These are phyloP conservation scores for Olyra latifolia DNA, from an alignment of 176 grass and related monocot genomes.

Conservation along the genomic window DNA sequence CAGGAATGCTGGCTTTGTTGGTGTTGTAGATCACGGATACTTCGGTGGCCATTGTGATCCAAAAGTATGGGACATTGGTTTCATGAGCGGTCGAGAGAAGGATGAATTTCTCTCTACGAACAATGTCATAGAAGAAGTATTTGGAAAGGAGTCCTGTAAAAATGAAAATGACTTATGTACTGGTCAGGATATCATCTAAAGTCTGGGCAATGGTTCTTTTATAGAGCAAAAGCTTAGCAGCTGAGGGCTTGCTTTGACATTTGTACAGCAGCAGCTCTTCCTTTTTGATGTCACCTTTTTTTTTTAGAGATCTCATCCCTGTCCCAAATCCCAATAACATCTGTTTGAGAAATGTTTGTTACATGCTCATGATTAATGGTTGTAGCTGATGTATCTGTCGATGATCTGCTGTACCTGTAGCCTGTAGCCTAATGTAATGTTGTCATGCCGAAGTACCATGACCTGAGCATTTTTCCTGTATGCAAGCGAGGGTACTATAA, in stretches of 20 bases:
- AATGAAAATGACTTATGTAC: slow-evolving; percentile 24
- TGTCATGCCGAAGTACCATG: slow-evolving; percentile 14
- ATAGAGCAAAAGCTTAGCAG: background rate
- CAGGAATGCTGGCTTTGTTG: slow-evolving; percentile 17
- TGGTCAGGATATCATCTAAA: slow-evolving; percentile 28
- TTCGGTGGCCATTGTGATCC: slow-evolving; percentile 55
- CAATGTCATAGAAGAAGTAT: slow-evolving; percentile 87
- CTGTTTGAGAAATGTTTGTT: slow-evolving; percentile 21
- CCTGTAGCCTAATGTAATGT: slow-evolving; percentile 31
- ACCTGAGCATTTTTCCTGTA: slow-evolving; percentile 44
- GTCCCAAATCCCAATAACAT: slow-evolving; percentile 12
- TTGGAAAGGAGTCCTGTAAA: slow-evolving; percentile 58
- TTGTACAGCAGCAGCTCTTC: slow-evolving; percentile 41
- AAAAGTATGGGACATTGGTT: slow-evolving; percentile 60
- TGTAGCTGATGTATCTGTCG: slow-evolving; percentile 5
- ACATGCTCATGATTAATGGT: slow-evolving; percentile 39
- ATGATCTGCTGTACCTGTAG: slow-evolving; percentile 29
- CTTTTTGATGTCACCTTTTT: slow-evolving; percentile 30
- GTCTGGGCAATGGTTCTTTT: background rate
- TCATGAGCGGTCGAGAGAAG: slow-evolving; percentile 39
- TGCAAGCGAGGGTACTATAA: slow-evolving; percentile 11
- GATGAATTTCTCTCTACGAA: slow-evolving; percentile 66
- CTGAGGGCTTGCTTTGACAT: slow-evolving; percentile 2
- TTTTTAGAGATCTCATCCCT: background rate
- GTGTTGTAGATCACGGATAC: slow-evolving; percentile 41